Conservation (phyloP, 148 eudicot species). For the Silene uniflora region DNA sequence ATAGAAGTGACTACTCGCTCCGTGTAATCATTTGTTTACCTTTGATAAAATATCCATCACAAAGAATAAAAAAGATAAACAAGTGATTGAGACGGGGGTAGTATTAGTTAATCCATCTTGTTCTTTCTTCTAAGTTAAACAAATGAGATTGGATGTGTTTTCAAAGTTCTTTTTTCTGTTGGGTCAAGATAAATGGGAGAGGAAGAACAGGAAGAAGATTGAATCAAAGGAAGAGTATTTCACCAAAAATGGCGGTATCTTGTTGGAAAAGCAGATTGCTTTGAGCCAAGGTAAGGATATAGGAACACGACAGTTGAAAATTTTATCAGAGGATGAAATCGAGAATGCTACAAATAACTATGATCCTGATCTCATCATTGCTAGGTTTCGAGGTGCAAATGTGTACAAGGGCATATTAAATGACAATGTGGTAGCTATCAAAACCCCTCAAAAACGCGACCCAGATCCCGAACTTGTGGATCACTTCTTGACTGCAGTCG, state of each 20-base stretch:
- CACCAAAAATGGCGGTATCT: conserved; percentile 7
- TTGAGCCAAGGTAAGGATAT: conserved; percentile 1
- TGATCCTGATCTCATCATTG: conserved; percentile 20
- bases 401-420: conserved; percentile 27
- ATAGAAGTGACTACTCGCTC: no score
- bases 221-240: conserved; percentile 5
- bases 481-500: conserved; percentile 24
- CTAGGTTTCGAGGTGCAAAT: neutral
- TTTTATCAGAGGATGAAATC: conserved; percentile 17
- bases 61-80: no score
- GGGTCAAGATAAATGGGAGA: neutral
- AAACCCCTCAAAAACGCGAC: neutral
- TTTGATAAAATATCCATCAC: no score
- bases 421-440: conserved; percentile 23
- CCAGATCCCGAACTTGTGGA: conserved; percentile 1
- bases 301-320: conserved; percentile 1
- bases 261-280: conserved; percentile 1
- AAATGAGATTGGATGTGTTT: neutral
- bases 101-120: no score
- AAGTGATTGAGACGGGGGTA: no score
- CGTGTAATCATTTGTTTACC: no score
- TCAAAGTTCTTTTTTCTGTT: neutral
- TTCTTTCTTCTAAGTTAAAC: no score
- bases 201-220: neutral
- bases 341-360: conserved; percentile 21